Percentiles rank a stretch among this genome's conserved stretches.
Evolutionary conservation across 2,329 filamentous ascomycete genomes (phyloP).

Genomic region (Colletotrichum sp.): DNA sequence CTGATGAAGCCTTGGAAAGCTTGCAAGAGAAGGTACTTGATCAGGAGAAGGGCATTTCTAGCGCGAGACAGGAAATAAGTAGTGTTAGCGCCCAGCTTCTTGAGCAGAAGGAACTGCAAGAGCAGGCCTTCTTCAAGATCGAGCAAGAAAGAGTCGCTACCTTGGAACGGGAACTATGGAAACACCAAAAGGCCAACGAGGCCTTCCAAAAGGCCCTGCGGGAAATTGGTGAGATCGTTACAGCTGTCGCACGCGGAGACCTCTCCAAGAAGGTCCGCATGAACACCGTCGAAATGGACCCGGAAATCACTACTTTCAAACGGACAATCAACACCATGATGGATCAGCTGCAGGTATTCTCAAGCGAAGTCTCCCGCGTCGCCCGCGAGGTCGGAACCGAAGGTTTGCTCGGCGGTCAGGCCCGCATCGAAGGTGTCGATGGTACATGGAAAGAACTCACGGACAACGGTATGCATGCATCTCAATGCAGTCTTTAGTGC

Average conservation of each 20-base stretch:
- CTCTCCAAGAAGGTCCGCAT: constrained; percentile 97
- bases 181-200: constrained; percentile 97
- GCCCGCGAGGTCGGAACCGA: constrained; percentile 96
- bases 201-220: constrained; percentile 97
- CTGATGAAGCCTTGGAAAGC: constrained; percentile 81
- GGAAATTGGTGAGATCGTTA: constrained; percentile 97
- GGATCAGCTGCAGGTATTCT: constrained; percentile 96
- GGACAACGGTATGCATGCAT: constrained; percentile 67
- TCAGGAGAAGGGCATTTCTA: constrained; percentile 90
- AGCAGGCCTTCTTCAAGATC: constrained; percentile 80
- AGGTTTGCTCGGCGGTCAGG: constrained; percentile 91
- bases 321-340: constrained; percentile 99
- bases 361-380: constrained; percentile 92
- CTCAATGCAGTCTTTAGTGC: constrained; percentile 13
- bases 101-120: constrained; percentile 84
- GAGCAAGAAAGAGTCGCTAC: constrained; percentile 88
- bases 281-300: constrained; percentile 95
- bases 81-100: constrained; percentile 85
- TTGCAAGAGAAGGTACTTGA: constrained; percentile 91
- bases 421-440: constrained; percentile 90
- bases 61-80: constrained; percentile 83
- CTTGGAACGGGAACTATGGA: constrained; percentile 91
- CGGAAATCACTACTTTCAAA: constrained; percentile 97
- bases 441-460: constrained; percentile 98
- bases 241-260: constrained; percentile 92